Conservation (phyloP, 495 filamentous ascomycete genomes). For the Penicillium cinerascens region DNA sequence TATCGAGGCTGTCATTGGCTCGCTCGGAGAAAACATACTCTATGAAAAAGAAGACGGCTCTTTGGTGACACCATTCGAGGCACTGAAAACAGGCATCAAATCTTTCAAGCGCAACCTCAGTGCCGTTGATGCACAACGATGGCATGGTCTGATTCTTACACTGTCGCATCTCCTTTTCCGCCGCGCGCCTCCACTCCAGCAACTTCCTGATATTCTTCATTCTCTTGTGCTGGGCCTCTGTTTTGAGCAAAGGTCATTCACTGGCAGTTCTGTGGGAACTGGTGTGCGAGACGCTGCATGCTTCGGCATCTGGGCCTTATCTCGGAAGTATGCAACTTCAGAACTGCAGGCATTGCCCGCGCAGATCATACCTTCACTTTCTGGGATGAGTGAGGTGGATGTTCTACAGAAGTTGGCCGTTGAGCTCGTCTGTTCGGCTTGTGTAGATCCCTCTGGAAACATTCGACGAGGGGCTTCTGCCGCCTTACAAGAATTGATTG, state of each 20-base stretch:
- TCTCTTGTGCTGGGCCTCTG: constrained; percentile 68
- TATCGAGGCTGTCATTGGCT: constrained; percentile 76
- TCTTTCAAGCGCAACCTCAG: constrained; percentile 57
- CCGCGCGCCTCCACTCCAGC: constrained; percentile 61
- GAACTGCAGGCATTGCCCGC: constrained; percentile 66
- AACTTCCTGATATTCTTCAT: constrained; percentile 66
- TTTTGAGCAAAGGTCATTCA: constrained; percentile 81
- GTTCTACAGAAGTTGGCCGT: constrained; percentile 74
- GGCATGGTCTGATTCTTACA: constrained; percentile 89
- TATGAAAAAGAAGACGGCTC: constrained; percentile 48
- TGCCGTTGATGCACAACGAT: constrained; percentile 72
- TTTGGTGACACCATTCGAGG: constrained; percentile 35
- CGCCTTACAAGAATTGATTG: constrained; percentile 90
- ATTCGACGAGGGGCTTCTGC: constrained; percentile 89
- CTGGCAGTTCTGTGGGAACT: constrained; percentile 77
- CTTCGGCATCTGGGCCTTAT: constrained; percentile 92
- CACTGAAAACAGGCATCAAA: constrained; percentile 26
- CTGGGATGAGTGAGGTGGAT: constrained; percentile 24
- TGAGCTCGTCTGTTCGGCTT: constrained; percentile 76
- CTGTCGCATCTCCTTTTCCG: constrained; percentile 81
- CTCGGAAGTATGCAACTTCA: constrained; percentile 76
- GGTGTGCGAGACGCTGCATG: constrained; percentile 96
- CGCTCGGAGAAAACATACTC: constrained; percentile 73
- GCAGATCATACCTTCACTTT: constrained; percentile 26
- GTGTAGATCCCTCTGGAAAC: constrained; percentile 86